Evolutionary conservation across 164 flowering plant species (phyloP).

Genomic region (Vitis rotundifolia): DNA sequence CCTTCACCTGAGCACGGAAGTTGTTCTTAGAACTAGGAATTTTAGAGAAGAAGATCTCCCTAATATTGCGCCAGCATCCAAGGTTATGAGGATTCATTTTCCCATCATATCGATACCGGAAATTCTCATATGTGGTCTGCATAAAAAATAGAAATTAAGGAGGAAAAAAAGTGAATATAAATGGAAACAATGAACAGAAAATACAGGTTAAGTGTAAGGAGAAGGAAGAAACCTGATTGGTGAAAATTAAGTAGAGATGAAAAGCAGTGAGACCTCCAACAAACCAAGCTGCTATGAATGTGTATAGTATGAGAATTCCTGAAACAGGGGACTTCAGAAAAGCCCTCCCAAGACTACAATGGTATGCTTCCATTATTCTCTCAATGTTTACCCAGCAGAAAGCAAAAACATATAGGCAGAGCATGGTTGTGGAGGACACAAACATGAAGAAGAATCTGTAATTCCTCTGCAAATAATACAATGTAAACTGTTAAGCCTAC

Average conservation of each 20-base stretch:
- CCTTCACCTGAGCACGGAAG: constrained; percentile 50
- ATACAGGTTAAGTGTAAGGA: neutral
- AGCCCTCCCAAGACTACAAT: constrained; percentile 51
- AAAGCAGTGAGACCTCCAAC: constrained; percentile 83
- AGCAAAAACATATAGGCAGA: constrained; percentile 60
- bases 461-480: constrained; percentile 51
- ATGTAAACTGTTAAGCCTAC: constrained; percentile 7
- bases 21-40: constrained; percentile 56
- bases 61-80: constrained; percentile 46
- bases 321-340: constrained; percentile 52
- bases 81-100: constrained; percentile 64
- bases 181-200: neutral
- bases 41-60: constrained; percentile 53
- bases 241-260: constrained; percentile 61
- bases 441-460: constrained; percentile 81
- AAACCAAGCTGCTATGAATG: constrained; percentile 68
- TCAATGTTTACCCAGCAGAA: constrained; percentile 64
- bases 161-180: neutral
- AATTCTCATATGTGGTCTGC: constrained; percentile 92
- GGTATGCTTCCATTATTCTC: constrained; percentile 36
- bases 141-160: neutral
- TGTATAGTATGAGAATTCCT: constrained; percentile 60
- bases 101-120: constrained; percentile 62
- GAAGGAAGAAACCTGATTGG: constrained; percentile 58
- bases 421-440: constrained; percentile 60